Percentiles rank a stretch among this genome's conserved stretches.
Conservation (phyloP, 805 yeast genomes). For the Alloascoidea africana region DNA sequence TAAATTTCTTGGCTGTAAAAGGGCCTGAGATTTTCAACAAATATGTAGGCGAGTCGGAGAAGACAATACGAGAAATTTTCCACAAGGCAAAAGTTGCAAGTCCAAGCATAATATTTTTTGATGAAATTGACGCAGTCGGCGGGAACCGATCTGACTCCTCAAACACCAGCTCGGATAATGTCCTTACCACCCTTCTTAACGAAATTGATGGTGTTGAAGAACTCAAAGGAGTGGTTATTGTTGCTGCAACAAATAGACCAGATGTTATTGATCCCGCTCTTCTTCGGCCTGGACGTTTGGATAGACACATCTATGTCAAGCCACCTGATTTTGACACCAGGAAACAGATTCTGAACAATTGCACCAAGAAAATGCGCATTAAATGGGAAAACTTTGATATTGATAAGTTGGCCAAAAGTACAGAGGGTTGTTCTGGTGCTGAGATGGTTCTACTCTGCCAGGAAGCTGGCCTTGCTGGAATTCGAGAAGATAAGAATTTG, state of each 20-base stretch:
- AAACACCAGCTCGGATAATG: conserved; percentile 67
- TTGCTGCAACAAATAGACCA: conserved; percentile 95
- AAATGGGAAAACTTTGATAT: conserved; percentile 32
- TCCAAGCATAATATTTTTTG: conserved; percentile 89
- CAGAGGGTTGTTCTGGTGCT: conserved; percentile 95
- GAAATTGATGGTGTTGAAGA: conserved; percentile 98
- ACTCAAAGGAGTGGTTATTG: conserved; percentile 78
- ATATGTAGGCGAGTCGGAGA: conserved; percentile 91
- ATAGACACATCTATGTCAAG: conserved; percentile 80
- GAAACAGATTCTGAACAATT: conserved; percentile 57
- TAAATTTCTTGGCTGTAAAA: conserved; percentile 86
- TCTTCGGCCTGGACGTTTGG: conserved; percentile 90
- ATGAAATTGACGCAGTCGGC: conserved; percentile 91
- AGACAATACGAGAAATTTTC: conserved; percentile 86
- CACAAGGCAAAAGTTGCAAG: conserved; percentile 89
- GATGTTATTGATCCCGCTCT: conserved; percentile 87
- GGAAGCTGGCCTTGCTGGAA: conserved; percentile 91
- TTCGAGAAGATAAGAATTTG: conserved; percentile 53
- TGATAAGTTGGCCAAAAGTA: conserved; percentile 35
- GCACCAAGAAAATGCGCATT: conserved; percentile 49
- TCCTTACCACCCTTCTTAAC: conserved; percentile 76
- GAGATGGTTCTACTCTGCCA: conserved; percentile 86
- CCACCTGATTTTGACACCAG: conserved; percentile 85
- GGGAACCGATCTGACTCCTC: conserved; percentile 52
- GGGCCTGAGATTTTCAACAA: conserved; percentile 95